Evolutionary conservation across 2,329 filamentous ascomycete species (phyloP).

Genomic region (Magnaporthales sp.): DNA sequence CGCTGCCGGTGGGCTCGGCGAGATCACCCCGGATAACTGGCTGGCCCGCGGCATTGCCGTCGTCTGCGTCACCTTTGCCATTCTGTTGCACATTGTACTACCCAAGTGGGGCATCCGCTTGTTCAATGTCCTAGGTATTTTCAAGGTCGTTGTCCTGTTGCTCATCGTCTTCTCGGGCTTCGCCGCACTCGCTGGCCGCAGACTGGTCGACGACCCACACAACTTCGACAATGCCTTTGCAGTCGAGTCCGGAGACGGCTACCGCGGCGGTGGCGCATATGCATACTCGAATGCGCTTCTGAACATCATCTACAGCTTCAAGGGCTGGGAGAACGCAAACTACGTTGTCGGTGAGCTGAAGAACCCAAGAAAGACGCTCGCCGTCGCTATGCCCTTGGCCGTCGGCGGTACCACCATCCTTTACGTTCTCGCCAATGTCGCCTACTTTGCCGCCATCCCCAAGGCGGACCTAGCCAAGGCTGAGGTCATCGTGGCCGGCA

Average conservation of each 20-base stretch:
- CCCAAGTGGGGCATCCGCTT: conserved; percentile 52
- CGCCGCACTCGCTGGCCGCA: conserved; percentile 46
- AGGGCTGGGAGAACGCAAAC: conserved; percentile 46
- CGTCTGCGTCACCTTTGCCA: conserved; percentile 44
- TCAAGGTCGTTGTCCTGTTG: conserved; percentile 51
- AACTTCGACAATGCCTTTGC: conserved; percentile 99
- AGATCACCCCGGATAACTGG: conserved; percentile 41
- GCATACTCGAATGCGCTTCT: conserved; percentile 40
- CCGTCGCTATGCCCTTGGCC: conserved; percentile 45
- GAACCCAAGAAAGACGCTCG: conserved; percentile 48
- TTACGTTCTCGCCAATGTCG: conserved; percentile 49
- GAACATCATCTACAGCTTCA: conserved; percentile 47
- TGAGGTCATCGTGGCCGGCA: conserved; percentile 44
- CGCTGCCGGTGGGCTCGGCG: conserved; percentile 37
- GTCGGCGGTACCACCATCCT: conserved; percentile 43
- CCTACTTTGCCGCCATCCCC: conserved; percentile 50
- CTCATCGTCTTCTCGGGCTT: conserved; percentile 55
- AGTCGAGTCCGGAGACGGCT: conserved; percentile 10
- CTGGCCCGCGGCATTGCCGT: conserved; percentile 46
- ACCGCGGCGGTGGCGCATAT: conserved; percentile 17
- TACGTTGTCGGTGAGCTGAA: conserved; percentile 47
- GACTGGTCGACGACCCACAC: conserved; percentile 96
- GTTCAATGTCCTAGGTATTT: conserved; percentile 48
- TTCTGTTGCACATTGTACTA: conserved; percentile 38
- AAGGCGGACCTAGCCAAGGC: conserved; percentile 44